Base-by-base conservation (phyloP, 2,329 filamentous ascomycete species). In the Ceratocystis destructans region DNA sequence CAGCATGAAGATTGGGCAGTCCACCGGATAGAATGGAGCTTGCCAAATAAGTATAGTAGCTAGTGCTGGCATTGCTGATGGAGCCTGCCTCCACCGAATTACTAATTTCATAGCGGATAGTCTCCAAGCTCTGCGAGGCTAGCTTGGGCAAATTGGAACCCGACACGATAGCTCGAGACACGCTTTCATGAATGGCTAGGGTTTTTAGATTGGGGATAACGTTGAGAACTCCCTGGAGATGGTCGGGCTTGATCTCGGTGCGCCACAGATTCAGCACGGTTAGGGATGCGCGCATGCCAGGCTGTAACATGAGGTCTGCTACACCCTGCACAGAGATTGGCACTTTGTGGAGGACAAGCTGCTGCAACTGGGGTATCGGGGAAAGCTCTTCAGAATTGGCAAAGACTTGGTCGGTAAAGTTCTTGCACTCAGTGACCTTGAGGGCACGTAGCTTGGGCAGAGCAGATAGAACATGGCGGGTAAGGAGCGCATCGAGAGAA, bases 41-140 rank as follows among this genome's bases (percentile, higher is more conserved):
- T 31, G 90, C 86, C 22, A 97, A 83, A 75, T 96, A 96, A 68
- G 84, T 83, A 75, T 96, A 96, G 77, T 96, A 95, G 20, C 81
- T 82, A 8, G 78, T 75, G 0, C 81, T 81, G 28, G 81, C 77
- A 68, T 76, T 79, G 7, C 79, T 76, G 68, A 84, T 87, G 10
- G 85, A 80, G 25, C 84, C 83, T 0, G 83, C 77, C 3, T 78
- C 74, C 0, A 83, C 76, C 8, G 79, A 78, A 2, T 84, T 81
- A 10, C 84, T 87, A 73, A 97, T 89, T 75, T 96, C 93, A 73
- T 87, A 96, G 71, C 93, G 87, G 15, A 97, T 78, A 2, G 84
- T 87, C 70, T 80, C 78, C 22, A 97, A 81, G 17, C 86, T 86
- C 65, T 77, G 78, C 1, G 90, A 95, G 5, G 81, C 75, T 64